Evolutionary conservation across 495 filamentous ascomycete species (phyloP).

Genomic region (Aspergillus affinis): DNA sequence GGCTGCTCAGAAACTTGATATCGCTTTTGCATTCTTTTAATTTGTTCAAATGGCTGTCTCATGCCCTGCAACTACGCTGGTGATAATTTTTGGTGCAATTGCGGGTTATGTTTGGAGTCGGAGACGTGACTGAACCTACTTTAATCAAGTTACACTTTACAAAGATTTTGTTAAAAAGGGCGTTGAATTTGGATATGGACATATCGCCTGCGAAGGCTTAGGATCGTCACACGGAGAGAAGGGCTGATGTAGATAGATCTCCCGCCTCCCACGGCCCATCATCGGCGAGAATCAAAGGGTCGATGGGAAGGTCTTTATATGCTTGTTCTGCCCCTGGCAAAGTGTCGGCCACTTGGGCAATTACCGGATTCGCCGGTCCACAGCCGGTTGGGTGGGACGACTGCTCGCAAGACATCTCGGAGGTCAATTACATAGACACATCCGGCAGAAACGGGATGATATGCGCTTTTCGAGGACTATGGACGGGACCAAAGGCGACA

Average conservation of each 20-base stretch:
- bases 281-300: conserved; percentile 1
- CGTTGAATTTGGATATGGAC: background rate
- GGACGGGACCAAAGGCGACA: no score
- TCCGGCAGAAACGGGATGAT: conserved; percentile 1
- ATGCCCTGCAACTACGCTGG: no score
- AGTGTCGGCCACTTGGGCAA: background rate
- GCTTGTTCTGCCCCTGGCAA: background rate
- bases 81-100: no score
- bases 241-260: background rate
- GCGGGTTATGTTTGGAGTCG: no score
- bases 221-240: background rate
- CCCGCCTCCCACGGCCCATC: background rate
- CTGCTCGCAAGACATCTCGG: background rate
- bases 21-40: no score
- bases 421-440: background rate
- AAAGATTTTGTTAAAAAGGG: background rate
- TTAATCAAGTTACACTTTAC: no score
- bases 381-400: background rate
- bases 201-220: background rate
- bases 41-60: no score
- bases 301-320: background rate
- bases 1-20: no score
- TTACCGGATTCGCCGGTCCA: background rate
- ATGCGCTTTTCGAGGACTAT: background rate
- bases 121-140: no score